phyloP scores from a whole-genome alignment of 306 rosid species.

The Gastrolobium bilobum region DNA sequence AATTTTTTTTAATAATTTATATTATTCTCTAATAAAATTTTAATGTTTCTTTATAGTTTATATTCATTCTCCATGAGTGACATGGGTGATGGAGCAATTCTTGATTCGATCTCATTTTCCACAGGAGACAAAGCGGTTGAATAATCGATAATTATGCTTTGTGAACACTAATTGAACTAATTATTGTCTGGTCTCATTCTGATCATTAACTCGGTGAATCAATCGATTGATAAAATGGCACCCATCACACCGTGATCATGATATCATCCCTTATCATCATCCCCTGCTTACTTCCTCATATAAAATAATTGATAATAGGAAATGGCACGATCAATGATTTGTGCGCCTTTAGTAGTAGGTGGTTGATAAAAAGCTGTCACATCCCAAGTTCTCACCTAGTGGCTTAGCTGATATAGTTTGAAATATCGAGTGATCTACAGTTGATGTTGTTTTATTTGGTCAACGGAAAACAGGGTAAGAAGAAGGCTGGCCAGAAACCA shows the following conservation, averaged over 20 bases:
- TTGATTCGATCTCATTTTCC: no score
- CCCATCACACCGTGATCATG: no score
- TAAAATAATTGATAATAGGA: not conserved
- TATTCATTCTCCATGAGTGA: no score
- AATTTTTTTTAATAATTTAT: no score
- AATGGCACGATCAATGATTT: conserved; percentile 43
- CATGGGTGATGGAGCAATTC: no score
- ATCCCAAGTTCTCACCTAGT: not conserved
- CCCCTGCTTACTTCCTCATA: no score
- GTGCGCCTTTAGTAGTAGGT: not conserved
- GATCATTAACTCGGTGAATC: not conserved
- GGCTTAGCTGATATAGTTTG: not conserved
- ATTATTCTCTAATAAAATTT: no score
- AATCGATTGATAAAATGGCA: not conserved
- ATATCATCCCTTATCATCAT: no score
- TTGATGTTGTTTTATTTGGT: not conserved
- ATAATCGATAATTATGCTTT: not conserved
- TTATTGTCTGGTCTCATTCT: not conserved
- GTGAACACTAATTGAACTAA: not conserved
- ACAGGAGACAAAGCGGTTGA: no score
- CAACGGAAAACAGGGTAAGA: not conserved
- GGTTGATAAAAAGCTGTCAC: not conserved
- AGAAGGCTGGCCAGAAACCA: conserved; percentile 1
- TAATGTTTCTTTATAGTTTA: no score
- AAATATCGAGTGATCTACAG: not conserved